Percentiles rank a stretch among this genome's conserved stretches.
Evolutionary conservation across 192 early-diverging fungal genomes (phyloP).

Genomic region (Phlyctochytrium arcticum): DNA sequence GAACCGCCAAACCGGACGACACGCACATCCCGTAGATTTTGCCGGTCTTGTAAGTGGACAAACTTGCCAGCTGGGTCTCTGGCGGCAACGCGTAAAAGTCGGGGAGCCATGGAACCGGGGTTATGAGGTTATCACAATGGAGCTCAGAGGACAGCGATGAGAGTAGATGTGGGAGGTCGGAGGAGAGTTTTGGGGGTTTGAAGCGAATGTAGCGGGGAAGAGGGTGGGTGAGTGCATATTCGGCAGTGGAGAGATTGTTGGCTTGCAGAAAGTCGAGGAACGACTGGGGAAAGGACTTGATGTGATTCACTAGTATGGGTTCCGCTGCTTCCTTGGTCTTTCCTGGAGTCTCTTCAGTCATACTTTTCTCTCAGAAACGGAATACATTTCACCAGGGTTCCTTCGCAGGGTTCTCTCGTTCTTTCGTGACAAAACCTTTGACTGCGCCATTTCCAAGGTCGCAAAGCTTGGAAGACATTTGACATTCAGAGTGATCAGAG

Average conservation of each 20-base stretch:
- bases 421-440: too few species aligned
- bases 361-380: too few species aligned
- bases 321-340: too few species aligned
- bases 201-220: conserved; percentile 78
- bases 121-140: conserved; percentile 43
- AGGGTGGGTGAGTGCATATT: conserved; percentile 52
- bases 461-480: too few species aligned
- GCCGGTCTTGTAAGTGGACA: conserved; percentile 38
- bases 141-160: conserved; percentile 43
- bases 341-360: too few species aligned
- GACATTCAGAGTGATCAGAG: too few species aligned
- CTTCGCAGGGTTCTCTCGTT: too few species aligned
- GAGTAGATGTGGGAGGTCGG: conserved; percentile 34
- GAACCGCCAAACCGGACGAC: conserved; percentile 79
- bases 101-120: conserved; percentile 32
- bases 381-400: too few species aligned
- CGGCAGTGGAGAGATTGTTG: conserved; percentile 63
- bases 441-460: too few species aligned
- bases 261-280: conserved; percentile 66
- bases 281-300: conserved; percentile 56
- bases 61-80: conserved; percentile 45
- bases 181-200: too few species aligned
- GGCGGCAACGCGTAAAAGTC: conserved; percentile 55
- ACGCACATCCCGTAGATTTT: conserved; percentile 74
- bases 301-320: too few species aligned